Evolutionary conservation across 441 rosid species (phyloP), one percentile per base, ranked within the genome.

Genomic region (Jatropha podagrica): DNA sequence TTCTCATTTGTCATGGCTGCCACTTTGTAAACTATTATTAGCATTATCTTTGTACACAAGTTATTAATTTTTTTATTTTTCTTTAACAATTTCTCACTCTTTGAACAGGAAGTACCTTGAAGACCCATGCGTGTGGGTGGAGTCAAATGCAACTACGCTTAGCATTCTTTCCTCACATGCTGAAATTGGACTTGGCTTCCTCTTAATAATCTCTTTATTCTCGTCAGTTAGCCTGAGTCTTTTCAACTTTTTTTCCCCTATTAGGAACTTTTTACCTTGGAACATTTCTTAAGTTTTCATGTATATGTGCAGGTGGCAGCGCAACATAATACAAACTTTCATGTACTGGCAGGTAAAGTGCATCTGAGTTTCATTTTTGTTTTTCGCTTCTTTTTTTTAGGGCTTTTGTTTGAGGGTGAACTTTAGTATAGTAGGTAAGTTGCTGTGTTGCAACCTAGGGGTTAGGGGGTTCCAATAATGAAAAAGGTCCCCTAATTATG

Each of bases 71-170:
- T 26, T 72, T 60, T 1, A 56, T 64, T 73, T 59, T 64, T 40
- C 66, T 46, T 51, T 26, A 42, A 66, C 48, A 44, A 63, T 49
- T 65, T 68, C 49, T 60, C 62, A 23, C 78, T 44, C 78, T 74
- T 37, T 83, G 65, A 65, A 79, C 84, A 96, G 98, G 86, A 96
- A 84, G 82, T 94, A 94, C 84, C 86, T 96, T 87, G 97, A 96
- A 83, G 97, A 89, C 73, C 89, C 91, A 70, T 96, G 99, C 78
- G 92, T 94, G 60, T 96, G 98, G 99, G 96, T 94, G 83, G 98
- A 90, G 80, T 91, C 98, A 9, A 96, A 94, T 81, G 77, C 91
- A 68, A 85, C 97, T 74, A 92, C 97, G n/a, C 93, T 96, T 37
- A 87, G 81, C 87, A 91, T 96, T 65, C 89, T 96, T 52, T 90